Evolutionary conservation across 208 protist genomes (phyloP), one percentile per base, ranked within the genome.

Genomic region (Porcisia deanei): DNA sequence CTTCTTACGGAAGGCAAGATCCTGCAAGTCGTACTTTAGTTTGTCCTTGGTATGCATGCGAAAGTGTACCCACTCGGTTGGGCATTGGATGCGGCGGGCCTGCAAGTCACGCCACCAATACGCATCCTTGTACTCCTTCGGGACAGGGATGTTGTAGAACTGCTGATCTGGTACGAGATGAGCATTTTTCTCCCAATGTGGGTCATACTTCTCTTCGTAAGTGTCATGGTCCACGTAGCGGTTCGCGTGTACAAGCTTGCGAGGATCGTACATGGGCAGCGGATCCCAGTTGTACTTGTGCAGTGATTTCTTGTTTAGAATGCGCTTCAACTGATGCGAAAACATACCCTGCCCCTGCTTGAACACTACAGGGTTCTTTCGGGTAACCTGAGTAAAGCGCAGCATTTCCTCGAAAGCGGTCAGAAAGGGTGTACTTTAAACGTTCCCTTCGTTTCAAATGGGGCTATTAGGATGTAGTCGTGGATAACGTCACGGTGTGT

Each of bases 331-430:
- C 74, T 98, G 94, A 68, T 98, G 92, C 12, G 89, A 87, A 66
- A 98, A 94, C 92, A 97, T 98, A 34, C 94, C 94, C 88, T 98
- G 90, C 0, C 92, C 92, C 83, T 98, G 92, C 72, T 95, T 95
- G 79, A 96, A 96, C 22, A 97, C 81, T 3, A 98, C 89, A 73
- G 94, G 94, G 73, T 96, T 96, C 85, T 98, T 98, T 30, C 69
- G 76, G 60, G 77, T 67, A 43, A 82, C 30, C 18, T 20, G 7
- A 37, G 64, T 87, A 12, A 61, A 41, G 43, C 79, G 91, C 67
- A 97, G 72, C 94, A 97, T 97, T 25, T 14, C 71, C 30, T n/a
- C 16, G 3, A 1, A 8, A 39, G 41, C 8, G 4, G 18, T 14
- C 16, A 65, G 5, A 45, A 58, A 30, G 16, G 22, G 34, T 8